A percentile compares a stretch with the other conserved stretches of the same genome.
phyloP scores from a whole-genome alignment of 495 filamentous ascomycete species.

The Lentithecium fluviatile region DNA sequence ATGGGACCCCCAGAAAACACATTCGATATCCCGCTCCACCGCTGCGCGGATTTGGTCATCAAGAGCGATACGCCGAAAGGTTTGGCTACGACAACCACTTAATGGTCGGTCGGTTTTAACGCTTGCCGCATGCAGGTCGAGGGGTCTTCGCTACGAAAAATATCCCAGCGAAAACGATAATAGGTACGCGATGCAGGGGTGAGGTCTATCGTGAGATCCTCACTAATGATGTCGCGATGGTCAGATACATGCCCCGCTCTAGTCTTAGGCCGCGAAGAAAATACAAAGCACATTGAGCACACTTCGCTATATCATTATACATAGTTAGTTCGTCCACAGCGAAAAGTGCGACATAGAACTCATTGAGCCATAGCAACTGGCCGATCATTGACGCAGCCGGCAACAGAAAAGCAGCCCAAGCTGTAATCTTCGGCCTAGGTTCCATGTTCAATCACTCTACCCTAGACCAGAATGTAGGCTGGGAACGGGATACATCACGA shows the following conservation, averaged over 20 bases:
- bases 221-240: too few species aligned
- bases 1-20: conserved; percentile 1
- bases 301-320: conserved; percentile 57
- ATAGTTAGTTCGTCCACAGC: conserved; percentile 46
- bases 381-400: conserved; percentile 33
- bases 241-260: conserved; percentile 54
- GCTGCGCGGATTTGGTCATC: conserved; percentile 29
- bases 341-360: not conserved
- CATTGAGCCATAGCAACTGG: conserved; percentile 42
- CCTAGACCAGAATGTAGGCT: conserved; percentile 53
- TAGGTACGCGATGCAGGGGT: conserved; percentile 24
- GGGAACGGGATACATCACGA: conserved; percentile 49
- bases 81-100: too few species aligned
- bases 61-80: conserved; percentile 39
- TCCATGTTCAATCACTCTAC: conserved; percentile 59
- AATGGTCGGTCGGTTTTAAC: too few species aligned
- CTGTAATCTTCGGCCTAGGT: conserved; percentile 57
- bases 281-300: conserved; percentile 49
- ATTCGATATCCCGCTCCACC: conserved; percentile 20
- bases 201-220: too few species aligned
- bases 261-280: conserved; percentile 49
- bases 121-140: conserved; percentile 45
- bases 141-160: conserved; percentile 50
- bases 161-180: conserved; percentile 50
- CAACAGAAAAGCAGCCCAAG: conserved; percentile 45